These are phyloP conservation scores for Monosporascus sp. DNA, from an alignment of 2,329 filamentous ascomycete species.

Conservation along the genomic window DNA sequence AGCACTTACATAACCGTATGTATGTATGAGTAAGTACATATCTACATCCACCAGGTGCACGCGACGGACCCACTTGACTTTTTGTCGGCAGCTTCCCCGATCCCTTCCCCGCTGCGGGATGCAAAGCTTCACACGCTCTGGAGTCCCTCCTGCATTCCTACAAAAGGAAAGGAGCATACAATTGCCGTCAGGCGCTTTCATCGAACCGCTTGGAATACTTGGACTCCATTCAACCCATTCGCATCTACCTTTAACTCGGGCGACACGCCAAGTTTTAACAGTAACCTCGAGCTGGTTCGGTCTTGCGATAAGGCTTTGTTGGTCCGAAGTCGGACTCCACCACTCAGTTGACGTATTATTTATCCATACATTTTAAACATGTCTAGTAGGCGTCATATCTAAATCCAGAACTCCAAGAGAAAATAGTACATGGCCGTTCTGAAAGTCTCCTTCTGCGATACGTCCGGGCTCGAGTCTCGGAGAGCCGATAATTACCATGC, in stretches of 20 bases:
- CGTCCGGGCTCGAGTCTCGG: neutral
- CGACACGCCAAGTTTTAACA: too few relatives aligned
- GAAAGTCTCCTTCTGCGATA: neutral
- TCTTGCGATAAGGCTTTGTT: too few relatives aligned
- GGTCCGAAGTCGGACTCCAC: neutral
- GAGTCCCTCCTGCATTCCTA: too few relatives aligned
- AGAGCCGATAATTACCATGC: conserved; percentile 25
- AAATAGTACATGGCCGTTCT: neutral
- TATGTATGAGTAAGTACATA: too few relatives aligned
- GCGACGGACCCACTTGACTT: neutral
- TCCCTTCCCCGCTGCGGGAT: neutral
- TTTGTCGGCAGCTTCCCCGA: neutral
- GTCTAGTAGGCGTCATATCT: neutral
- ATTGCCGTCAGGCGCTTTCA: too few relatives aligned
- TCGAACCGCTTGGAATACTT: too few relatives aligned
- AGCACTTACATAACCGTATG: too few relatives aligned
- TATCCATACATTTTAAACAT: neutral
- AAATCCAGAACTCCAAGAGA: neutral
- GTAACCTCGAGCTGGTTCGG: too few relatives aligned
- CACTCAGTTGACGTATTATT: neutral
- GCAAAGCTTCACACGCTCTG: too few relatives aligned
- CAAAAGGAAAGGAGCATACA: too few relatives aligned
- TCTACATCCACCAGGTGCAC: too few relatives aligned
- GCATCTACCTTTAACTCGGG: neutral
- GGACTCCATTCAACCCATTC: too few relatives aligned